Evolutionary conservation across 148 eudicot species (phyloP), one percentile per base, ranked within the genome.

Genomic region (Dianthus caryophyllus): DNA sequence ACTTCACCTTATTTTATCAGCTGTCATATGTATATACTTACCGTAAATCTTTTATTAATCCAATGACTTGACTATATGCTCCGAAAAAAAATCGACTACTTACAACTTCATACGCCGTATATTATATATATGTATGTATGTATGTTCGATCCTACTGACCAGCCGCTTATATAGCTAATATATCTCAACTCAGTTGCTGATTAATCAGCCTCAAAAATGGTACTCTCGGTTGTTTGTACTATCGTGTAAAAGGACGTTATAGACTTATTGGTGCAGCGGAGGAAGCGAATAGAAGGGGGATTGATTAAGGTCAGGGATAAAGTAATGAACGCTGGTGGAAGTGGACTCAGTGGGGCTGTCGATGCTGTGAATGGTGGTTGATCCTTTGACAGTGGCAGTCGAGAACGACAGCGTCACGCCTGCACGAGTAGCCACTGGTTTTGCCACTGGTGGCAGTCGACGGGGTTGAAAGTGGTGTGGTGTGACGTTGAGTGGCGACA

Each of bases 381-480:
- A 65, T 14, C 81, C 76, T 64, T 53, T 66, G 38, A 70, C 53
- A 22, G 66, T 78, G 67, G 74, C 60, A 60, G 73, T 60, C 0
- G 75, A 70, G 46, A 66, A 43, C 8, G 49, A 52, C 46, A 78
- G 54, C 3, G 69, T 71, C 24, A 78, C 62, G 11, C 66, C 50
- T 7, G 81, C 81, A 83, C 71, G 82, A 65, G 80, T 83, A 0
- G 97, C 86, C 69, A 81, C 65, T 0, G 96, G 97, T 75, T 43
- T 75, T 14, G 67, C 79, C 33, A 87, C 77, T 0, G 75, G 82
- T 8, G 77, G 57, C 13, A 75, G 14, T 15, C 33, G 70, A 12
- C 51, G 72, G 31, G 36, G 63, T 50, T 26, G 81, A 68, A 39
- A 74, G 80, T 30, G 74, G 74, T 41, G 44, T 41, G 5, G 96